Evolutionary conservation across 192 early-diverging fungal genomes (phyloP), one percentile per base, ranked within the genome.

Genomic region (Gryganskiella cystojenkinii): DNA sequence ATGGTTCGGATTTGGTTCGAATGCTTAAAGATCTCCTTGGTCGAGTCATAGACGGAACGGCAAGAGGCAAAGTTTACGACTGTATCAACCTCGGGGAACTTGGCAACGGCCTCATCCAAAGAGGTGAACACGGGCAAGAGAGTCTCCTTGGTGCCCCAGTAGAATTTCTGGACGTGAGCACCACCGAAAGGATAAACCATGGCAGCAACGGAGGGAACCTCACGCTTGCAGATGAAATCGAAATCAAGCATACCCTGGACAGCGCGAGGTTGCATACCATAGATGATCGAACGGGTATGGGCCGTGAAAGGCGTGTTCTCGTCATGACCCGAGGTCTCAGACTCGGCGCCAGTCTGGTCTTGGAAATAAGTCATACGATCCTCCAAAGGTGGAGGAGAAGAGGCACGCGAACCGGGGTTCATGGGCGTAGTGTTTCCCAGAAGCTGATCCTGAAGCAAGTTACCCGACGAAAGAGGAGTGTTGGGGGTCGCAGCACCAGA

Each of bases 161-260:
- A 99, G 89, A 99, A 99, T 83, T 98, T 99, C 80, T 99, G 97
- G 59, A 99, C 93, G 78, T 99, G 96, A 84, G 95, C 94, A 47
- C 97, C 97, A 64, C 97, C 95, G 82, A 99, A 99, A 63, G 97
- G 96, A 80, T 99, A 99, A 70, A 99, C 92, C 97, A 99, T 99
- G 76, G 95, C 96, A 15, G 95, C 95, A 52, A 99, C 97, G 28
- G 95, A 97, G 19, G 97, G 97, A 56, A 89, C 80, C 22, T 80
- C 60, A 69, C 97, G 92, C 85, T 95, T 93, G 90, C 97, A 99
- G 90, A 99, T 99, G 56, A 92, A 99, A 82, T 99, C 97, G 90
- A 97, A 99, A 86, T 99, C 97, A 14, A 99, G 87, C 97, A 99
- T 99, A 73, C 97, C 97, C 86, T 99, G 97, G 27, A 99, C 95